Base-by-base conservation (phyloP, 2,329 filamentous ascomycete species). In the Cladosporium sp. region DNA sequence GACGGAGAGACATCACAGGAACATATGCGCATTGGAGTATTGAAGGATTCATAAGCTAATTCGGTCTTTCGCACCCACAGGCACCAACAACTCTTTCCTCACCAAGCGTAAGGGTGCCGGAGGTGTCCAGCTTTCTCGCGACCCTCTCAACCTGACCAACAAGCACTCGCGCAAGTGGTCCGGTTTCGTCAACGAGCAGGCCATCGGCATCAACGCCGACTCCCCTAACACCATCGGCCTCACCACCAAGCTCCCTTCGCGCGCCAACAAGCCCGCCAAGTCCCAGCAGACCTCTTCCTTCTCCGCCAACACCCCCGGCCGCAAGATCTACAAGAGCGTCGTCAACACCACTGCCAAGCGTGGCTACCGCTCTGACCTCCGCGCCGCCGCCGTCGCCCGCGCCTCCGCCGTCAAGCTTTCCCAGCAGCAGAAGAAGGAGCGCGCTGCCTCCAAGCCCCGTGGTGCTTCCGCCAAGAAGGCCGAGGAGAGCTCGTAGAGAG, bases 121-220 rank as follows among this genome's bases (percentile, higher is more conserved):
- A 78, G 91, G 91, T 80, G 85, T 91, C 75, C 91, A 91, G 83
- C 93, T 99, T 87, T 98, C 94, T 75, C 91, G 91, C 76, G 94
- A 98, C 80, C 92, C 93, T 76, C 84, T 97, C 74, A 99, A 98
- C 88, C 83, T 98, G 82, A 86, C 84, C 81, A 98, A 97, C 90
- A 85, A 89, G 83, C 90, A 96, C 86, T 89, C 87, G 76, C 91
- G 92, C 85, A 98, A 96, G 92, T 88, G 97, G 82, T 91, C 91
- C 76, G 95, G 95, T 78, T 96, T 93, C 82, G 88, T 92, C 82
- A 97, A 96, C 86, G 87, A 89, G 80, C 95, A 97, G 92, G 93
- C 95, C 75, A 84, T 98, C 77, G 92, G 93, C 79, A 83, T 99
- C 77, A 82, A 88, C 76, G 78, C 89, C 75, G 85, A 92, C 81